A percentile compares a stretch with the other conserved stretches of the same genome.
phyloP scores from a whole-genome alignment of 2,329 filamentous ascomycete genomes.

The Cladorrhinum sp. region DNA sequence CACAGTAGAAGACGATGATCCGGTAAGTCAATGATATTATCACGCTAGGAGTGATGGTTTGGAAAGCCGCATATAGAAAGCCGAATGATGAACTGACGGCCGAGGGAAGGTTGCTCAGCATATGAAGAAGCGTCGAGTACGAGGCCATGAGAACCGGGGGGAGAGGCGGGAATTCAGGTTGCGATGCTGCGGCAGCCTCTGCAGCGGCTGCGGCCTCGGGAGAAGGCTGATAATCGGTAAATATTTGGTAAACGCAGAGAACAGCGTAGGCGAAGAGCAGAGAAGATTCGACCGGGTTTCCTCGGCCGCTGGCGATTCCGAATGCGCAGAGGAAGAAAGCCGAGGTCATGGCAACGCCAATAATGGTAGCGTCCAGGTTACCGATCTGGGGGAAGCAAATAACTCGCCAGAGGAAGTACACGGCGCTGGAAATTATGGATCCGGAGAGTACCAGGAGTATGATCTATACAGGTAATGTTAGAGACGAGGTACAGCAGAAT shows the following conservation, averaged over 20 bases:
- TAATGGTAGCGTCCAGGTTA: slow-evolving; percentile 87
- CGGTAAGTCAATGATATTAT: slow-evolving; percentile 94
- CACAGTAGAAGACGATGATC: slow-evolving; percentile 91
- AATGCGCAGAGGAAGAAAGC: slow-evolving; percentile 90
- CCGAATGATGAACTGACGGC: slow-evolving; percentile 80
- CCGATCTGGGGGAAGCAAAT: slow-evolving; percentile 90
- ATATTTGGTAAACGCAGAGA: slow-evolving; percentile 98
- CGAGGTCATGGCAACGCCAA: slow-evolving; percentile 88
- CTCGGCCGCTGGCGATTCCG: slow-evolving; percentile 89
- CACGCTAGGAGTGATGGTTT: slow-evolving; percentile 92
- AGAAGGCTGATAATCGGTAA: slow-evolving; percentile 93
- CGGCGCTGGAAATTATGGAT: slow-evolving; percentile 85
- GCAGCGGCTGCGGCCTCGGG: slow-evolving; percentile 55
- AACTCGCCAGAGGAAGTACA: slow-evolving; percentile 96
- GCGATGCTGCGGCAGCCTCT: slow-evolving; percentile 48
- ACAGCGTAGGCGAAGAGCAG: slow-evolving; percentile 95
- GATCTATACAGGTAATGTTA: slow-evolving; percentile 60
- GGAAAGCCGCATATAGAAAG: slow-evolving; percentile 86
- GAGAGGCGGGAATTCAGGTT: slow-evolving; percentile 92
- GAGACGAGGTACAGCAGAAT: slow-evolving; percentile 20
- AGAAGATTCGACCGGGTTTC: slow-evolving; percentile 93
- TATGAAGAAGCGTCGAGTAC: slow-evolving; percentile 85
- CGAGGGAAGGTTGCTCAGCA: slow-evolving; percentile 76
- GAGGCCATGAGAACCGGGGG: slow-evolving; percentile 98
- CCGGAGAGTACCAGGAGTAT: slow-evolving; percentile 82